Base-by-base conservation (phyloP, 2,329 filamentous ascomycete species). In the Didymella exigua region DNA sequence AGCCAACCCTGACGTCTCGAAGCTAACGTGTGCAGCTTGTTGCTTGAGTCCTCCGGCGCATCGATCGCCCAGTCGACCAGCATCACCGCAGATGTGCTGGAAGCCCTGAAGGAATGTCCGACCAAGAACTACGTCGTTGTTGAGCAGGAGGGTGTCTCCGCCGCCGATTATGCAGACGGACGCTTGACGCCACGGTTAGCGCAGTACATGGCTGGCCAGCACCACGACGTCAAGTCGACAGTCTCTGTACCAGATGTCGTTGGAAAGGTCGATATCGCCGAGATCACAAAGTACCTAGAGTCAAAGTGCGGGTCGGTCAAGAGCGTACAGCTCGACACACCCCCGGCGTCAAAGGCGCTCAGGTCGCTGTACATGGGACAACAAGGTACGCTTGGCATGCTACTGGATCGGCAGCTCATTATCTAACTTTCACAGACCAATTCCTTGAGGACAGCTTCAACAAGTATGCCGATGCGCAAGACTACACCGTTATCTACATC, bases 111-210 rank as follows among this genome's bases (percentile, higher is more conserved):
- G 33, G 75, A 77, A 49, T 96, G 91, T 75, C 88, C 89, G 2
- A 91, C 89, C 18, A 82, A 86, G 45, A 84, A 84, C 64, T 96
- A 96, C 77, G 78, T 96, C 53, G 74, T 97, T 62, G 83, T 96
- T 58, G 85, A 86, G 26, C 91, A 96, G 71, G 87, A 89, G 10
- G 89, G 89, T 62, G 81, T 92, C 52, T 86, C 87, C 63, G 83
- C 86, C 36, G 79, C 81, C 59, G 91, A 96, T 73, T 86, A 93
- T 66, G 76, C 78, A 62, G 77, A 78, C 65, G 71, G 76, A 75
- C 70, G 75, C 70, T 77, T 78, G 59, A 80, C 80, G 63, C 84
- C 80, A 69, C 83, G 79, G 76, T 82, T 78, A 78, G 81, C 73
- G 54, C 77, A 79, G 59, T 81, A 83, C 66, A 78, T 82, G 74